Conservation (phyloP, 2,329 filamentous ascomycete species). For the Botrytis paeoniae region DNA sequence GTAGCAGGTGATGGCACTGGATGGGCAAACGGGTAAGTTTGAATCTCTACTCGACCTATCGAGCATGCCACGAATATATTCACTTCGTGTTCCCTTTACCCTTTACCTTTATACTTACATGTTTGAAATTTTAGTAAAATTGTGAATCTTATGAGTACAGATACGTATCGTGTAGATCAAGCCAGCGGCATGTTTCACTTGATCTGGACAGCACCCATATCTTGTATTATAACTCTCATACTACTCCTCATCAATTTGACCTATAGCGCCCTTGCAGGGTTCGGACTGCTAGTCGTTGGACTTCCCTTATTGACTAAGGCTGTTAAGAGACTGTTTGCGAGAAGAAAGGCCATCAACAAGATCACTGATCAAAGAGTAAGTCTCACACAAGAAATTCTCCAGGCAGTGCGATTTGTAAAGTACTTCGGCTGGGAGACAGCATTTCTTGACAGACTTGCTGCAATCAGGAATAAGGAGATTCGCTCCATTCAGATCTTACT, state of each 20-base stretch:
- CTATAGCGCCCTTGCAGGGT: slow-evolving; percentile 87
- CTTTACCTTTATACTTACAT: background rate
- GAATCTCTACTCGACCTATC: background rate
- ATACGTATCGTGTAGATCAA: slow-evolving; percentile 89
- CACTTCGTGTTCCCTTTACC: background rate
- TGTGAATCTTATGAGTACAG: slow-evolving; percentile 86
- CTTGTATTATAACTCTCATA: slow-evolving; percentile 73
- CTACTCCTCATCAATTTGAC: slow-evolving; percentile 82
- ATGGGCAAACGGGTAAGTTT: slow-evolving; percentile 72
- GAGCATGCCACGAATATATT: background rate
- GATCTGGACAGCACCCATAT: slow-evolving; percentile 81
- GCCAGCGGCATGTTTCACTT: slow-evolving; percentile 88
- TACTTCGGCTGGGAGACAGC: slow-evolving; percentile 94
- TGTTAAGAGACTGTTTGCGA: slow-evolving; percentile 71
- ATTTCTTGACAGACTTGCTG: slow-evolving; percentile 73
- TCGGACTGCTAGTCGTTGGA: slow-evolving; percentile 74
- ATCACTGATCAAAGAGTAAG: slow-evolving; percentile 90
- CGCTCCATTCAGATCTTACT: slow-evolving; percentile 79
- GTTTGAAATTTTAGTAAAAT: background rate
- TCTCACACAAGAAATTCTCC: slow-evolving; percentile 86
- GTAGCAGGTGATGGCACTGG: slow-evolving; percentile 69
- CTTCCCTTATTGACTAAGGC: slow-evolving; percentile 75
- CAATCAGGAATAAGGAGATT: slow-evolving; percentile 75
- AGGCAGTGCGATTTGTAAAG: slow-evolving; percentile 91
- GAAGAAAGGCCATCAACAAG: slow-evolving; percentile 81